A percentile compares a stretch with the other conserved stretches of the same genome.
These are phyloP conservation scores for Rubia yunnanensis DNA, from an alignment of 257 asterid species.

Conservation along the genomic window DNA sequence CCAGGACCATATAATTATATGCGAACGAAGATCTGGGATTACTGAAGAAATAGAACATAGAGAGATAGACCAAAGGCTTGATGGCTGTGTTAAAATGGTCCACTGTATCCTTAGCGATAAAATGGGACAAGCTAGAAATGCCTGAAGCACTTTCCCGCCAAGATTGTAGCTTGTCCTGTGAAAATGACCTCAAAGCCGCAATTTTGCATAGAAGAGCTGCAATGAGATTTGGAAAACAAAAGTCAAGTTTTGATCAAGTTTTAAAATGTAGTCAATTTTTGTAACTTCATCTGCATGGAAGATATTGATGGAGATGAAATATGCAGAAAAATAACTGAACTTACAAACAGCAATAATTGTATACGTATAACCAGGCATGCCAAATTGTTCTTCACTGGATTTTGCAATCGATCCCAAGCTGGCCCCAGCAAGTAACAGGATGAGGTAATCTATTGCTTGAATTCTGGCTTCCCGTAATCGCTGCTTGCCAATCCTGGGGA, in stretches of 20 bases:
- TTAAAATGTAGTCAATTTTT: background rate
- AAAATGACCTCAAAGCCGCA: conserved; percentile 86
- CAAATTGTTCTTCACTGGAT: conserved; percentile 68
- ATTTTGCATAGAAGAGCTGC: conserved; percentile 91
- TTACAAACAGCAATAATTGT: conserved; percentile 90
- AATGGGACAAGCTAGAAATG: conserved; percentile 88
- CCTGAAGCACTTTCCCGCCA: conserved; percentile 96
- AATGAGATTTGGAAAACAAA: conserved; percentile 12
- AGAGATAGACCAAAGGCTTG: conserved; percentile 86
- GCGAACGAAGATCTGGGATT: conserved; percentile 73
- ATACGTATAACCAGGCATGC: conserved; percentile 75
- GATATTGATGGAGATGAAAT: background rate
- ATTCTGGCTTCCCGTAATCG: conserved; percentile 73
- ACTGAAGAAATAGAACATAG: conserved; percentile 93
- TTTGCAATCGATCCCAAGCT: conserved; percentile 74
- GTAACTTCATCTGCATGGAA: background rate
- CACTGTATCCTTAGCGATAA: conserved; percentile 74
- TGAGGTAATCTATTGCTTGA: conserved; percentile 74
- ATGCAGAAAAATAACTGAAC: conserved; percentile 16
- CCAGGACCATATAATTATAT: conserved; percentile 62
- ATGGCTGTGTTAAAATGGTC: conserved; percentile 73
- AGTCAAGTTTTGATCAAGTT: background rate
- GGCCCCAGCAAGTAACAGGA: conserved; percentile 86
- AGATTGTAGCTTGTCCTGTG: conserved; percentile 77
- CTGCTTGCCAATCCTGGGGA: conserved; percentile 72